phyloP scores from a whole-genome alignment of 169 alveolate genomes.

The Cryptosporidium tyzzeri region DNA sequence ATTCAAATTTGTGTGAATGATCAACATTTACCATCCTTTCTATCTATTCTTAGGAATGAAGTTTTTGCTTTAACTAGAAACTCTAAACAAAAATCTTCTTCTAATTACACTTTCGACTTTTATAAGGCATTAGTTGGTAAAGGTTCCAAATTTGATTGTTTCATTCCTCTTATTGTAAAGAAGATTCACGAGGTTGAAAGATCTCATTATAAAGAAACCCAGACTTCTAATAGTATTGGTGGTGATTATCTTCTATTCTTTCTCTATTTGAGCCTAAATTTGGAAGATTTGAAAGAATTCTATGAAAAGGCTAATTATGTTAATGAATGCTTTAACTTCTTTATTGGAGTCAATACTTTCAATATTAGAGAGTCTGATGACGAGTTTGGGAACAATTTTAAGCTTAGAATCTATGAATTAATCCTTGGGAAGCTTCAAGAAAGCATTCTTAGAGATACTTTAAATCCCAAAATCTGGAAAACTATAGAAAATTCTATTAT shows the following conservation, averaged over 20 bases:
- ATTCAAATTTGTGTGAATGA: slow-evolving; percentile 2
- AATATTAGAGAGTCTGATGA: slow-evolving; percentile 36
- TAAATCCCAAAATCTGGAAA: slow-evolving; percentile 10
- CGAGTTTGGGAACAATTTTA: slow-evolving; percentile 24
- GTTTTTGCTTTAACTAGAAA: not conserved
- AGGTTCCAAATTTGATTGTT: not conserved
- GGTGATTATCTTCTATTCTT: slow-evolving; percentile 33
- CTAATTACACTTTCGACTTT: slow-evolving; percentile 11
- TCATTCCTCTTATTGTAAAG: slow-evolving; percentile 1
- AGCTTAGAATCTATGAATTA: slow-evolving; percentile 15
- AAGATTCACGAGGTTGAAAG: slow-evolving; percentile 14
- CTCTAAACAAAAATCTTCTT: not conserved
- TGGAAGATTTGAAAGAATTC: slow-evolving; percentile 2
- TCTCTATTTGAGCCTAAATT: slow-evolving; percentile 19
- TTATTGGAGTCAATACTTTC: slow-evolving; percentile 30
- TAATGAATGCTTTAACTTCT: slow-evolving; percentile 49
- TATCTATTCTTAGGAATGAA: slow-evolving; percentile 1
- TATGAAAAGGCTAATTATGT: not conserved
- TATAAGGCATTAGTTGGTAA: not conserved
- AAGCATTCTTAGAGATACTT: not conserved
- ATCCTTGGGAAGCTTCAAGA: slow-evolving; percentile 4
- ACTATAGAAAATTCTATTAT: slow-evolving; percentile 28
- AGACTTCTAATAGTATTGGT: not conserved
- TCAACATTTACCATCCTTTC: slow-evolving; percentile 4
- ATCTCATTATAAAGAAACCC: not conserved